Evolutionary conservation across 805 yeast genomes (phyloP), one percentile per base, ranked within the genome.

Genomic region (Cyberlindnera veronae): DNA sequence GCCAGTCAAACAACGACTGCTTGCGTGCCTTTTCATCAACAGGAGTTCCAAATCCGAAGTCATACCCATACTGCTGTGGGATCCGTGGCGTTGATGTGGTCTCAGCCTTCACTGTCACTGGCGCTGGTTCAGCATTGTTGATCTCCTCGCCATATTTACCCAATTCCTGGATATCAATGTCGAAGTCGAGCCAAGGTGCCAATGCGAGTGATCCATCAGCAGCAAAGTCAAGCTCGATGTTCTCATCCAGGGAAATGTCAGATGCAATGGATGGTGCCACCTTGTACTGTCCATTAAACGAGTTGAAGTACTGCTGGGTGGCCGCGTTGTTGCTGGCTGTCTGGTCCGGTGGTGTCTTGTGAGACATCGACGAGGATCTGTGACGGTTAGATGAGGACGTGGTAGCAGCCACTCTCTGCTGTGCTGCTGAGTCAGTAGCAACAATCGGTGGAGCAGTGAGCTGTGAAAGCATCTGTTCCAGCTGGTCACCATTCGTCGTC

Each of bases 141-240:
- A 38, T 15, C 19, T 42, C 46, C 9, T 39, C 46, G 2, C 39
- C 39, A 24, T 42, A 42, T 24, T 32, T 42, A 10, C 46, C 43
- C 21, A 42, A 21, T 22, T 42, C 46, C 20, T 43, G 31, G n/a
- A 39, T 39, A 28, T 53, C 63, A 18, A 66, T 53, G 36, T 65
- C 71, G 39, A 48, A 43, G 34, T 77, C 83, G 41, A 84, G 61
- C 51, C 83, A 71, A 9, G 84, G 84, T 2, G 85, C 88, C 39
- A 84, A 63, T 1, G 91, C 91, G 29, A 84, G 62, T 0, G 91
- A 84, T 1, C 88, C 91, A 62, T 84, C 93, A 3, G 87, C 87
- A n/a, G 83, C 84, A 58, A 81, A 83, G 42, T 81, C 88, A 50
- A 61, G 62, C 39, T 64, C 67, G 2, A 55, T 42, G 41, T 50